phyloP scores from a whole-genome alignment of 345 rosid genomes.

The Lepidium aucheri region DNA sequence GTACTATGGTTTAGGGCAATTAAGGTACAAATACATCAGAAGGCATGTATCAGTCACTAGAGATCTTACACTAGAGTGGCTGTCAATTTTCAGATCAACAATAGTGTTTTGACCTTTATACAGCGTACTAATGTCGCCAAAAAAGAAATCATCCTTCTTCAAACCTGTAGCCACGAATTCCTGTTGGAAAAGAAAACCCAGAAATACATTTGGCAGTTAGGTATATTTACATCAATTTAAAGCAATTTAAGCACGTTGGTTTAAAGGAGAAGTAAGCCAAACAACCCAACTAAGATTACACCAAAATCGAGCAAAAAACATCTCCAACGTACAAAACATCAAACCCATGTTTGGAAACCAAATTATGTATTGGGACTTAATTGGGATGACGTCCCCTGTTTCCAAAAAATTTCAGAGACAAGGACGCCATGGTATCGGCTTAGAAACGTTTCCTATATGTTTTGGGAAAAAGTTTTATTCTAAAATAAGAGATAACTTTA shows the following conservation, averaged over 20 bases:
- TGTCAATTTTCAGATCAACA: slow-evolving; percentile 72
- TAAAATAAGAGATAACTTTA: too few species aligned
- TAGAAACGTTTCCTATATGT: too few species aligned
- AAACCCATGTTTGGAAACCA: background rate
- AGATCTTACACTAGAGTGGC: slow-evolving; percentile 55
- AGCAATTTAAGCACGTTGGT: background rate
- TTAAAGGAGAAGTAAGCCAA: background rate
- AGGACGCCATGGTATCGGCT: too few species aligned
- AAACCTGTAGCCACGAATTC: slow-evolving; percentile 67
- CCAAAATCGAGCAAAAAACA: background rate
- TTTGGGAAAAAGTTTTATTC: too few species aligned
- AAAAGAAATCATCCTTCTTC: slow-evolving; percentile 50
- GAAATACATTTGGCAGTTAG: background rate
- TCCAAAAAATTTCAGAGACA: too few species aligned
- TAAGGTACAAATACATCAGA: background rate
- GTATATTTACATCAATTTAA: background rate
- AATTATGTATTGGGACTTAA: background rate
- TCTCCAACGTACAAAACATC: background rate
- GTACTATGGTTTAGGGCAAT: background rate
- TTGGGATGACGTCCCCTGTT: too few species aligned
- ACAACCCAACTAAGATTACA: background rate
- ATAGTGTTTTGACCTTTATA: slow-evolving; percentile 54
- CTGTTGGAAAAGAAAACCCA: slow-evolving; percentile 29
- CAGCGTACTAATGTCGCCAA: slow-evolving; percentile 60
- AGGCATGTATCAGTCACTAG: background rate